Conservation (phyloP, 2,329 filamentous ascomycete species). For the Beauveria asiatica region DNA sequence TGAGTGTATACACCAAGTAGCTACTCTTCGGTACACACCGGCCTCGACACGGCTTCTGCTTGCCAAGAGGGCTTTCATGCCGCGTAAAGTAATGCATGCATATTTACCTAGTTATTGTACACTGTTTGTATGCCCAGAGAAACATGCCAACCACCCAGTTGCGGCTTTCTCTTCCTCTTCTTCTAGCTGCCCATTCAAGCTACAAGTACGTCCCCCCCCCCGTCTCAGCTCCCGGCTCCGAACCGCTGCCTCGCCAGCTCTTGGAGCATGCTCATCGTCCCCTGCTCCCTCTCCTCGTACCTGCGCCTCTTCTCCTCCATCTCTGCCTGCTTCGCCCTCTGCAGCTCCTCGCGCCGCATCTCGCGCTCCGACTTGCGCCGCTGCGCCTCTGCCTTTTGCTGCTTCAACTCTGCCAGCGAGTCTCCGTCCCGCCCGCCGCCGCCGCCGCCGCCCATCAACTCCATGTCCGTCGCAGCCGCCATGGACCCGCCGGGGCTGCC, state of each 20-base stretch:
- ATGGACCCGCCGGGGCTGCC: conserved; percentile 49
- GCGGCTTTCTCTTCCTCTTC: not conserved
- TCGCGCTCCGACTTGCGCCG: conserved; percentile 77
- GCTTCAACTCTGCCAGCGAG: conserved; percentile 59
- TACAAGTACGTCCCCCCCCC: too few species aligned
- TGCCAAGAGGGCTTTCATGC: too few species aligned
- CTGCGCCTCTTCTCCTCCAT: conserved; percentile 65
- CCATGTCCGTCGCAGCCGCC: conserved; percentile 52
- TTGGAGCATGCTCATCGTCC: conserved; percentile 73
- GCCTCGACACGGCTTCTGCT: too few species aligned
- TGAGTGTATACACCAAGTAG: not conserved
- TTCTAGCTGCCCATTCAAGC: too few species aligned
- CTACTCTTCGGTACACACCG: too few species aligned
- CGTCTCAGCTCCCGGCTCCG: conserved; percentile 36
- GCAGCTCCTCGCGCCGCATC: conserved; percentile 70
- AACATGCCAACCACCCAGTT: not conserved
- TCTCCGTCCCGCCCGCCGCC: conserved; percentile 37
- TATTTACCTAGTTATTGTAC: too few species aligned
- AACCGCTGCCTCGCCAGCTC: conserved; percentile 73
- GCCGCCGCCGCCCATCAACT: conserved; percentile 64
- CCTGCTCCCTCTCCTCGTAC: conserved; percentile 69
- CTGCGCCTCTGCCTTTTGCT: conserved; percentile 55
- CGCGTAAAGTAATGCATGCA: too few species aligned
- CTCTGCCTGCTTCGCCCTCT: conserved; percentile 67
- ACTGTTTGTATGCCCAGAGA: too few species aligned